Evolutionary conservation across 805 yeast genomes (phyloP), one percentile per base, ranked within the genome.

Genomic region (Limtongia smithiae): DNA sequence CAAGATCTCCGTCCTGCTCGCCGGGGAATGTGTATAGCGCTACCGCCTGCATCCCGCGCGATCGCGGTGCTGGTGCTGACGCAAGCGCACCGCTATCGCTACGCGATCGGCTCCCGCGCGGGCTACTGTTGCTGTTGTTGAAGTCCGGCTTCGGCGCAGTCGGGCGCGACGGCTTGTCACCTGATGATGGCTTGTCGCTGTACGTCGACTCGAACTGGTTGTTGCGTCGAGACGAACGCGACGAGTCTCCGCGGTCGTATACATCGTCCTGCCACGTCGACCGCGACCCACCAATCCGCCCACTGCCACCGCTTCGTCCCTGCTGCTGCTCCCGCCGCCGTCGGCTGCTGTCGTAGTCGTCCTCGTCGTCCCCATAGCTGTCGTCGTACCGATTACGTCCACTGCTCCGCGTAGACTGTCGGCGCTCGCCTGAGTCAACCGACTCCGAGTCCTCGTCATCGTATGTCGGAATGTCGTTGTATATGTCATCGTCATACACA

Each of bases 1-100:
- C 79, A 62, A 93, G 74, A 67, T 93, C 98, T 4, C 97, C 97
- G n/a, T 76, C 65, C 69, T 91, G 94, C 67, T 90, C 95, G 24
- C 97, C 97, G 44, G 82, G 84, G 67, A 93, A 91, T 2, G 89
- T 76, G 69, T 78, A 91, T 57, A 89, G 72, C 0, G 98, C 98
- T 52, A 88, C 83, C 1, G 96, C 98, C 66, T 88, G 90, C 57
- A 80, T 82, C 4, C 83, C 75, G 4, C 51, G 43, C 12, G 50
- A 47, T 31, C 54, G 37, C 25, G 18, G 25, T 14, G 18, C 28
- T 15, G 30, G 20, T 9, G 30, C 9, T 7, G 28, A 9, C 28
- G 28, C 9, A 6, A 6, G 28, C 28, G 28, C 31, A 14, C 49
- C 41, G 41, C 28, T 11, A 34, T 39, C 20, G 32, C 34, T 15